Percentiles rank a stretch among this genome's conserved stretches.
Conservation (phyloP, 2,329 filamentous ascomycete genomes). For the Ophiocordyceps australis region DNA sequence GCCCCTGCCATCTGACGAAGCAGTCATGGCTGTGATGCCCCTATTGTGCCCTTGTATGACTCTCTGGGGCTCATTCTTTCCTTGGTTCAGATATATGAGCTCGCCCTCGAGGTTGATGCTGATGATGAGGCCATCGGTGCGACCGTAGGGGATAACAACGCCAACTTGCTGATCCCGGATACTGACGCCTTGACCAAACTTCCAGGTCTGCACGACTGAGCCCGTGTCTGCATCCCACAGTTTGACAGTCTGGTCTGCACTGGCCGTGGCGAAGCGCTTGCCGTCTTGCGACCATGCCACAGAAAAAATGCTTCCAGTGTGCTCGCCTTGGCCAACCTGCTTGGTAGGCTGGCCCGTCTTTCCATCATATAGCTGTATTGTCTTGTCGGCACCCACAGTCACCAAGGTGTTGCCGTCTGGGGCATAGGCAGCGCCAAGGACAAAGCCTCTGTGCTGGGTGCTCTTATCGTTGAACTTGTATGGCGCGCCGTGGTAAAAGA, state of each 20-base stretch:
- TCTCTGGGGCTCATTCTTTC: slow-evolving; percentile 47
- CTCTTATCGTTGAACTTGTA: slow-evolving; percentile 91
- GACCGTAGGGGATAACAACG: slow-evolving; percentile 71
- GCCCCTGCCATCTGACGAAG: slow-evolving; percentile 26
- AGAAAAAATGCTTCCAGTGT: slow-evolving; percentile 84
- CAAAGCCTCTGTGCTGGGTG: slow-evolving; percentile 70
- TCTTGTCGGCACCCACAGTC: slow-evolving; percentile 81
- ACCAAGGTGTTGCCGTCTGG: slow-evolving; percentile 70
- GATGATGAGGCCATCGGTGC: slow-evolving; percentile 75
- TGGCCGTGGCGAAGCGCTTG: slow-evolving; percentile 73
- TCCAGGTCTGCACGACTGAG: slow-evolving; percentile 66
- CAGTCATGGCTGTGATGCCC: slow-evolving; percentile 58
- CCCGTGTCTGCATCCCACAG: slow-evolving; percentile 81
- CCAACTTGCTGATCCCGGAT: slow-evolving; percentile 83
- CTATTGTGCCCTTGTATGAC: slow-evolving; percentile 81
- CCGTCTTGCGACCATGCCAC: slow-evolving; percentile 83
- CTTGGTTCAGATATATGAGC: slow-evolving; percentile 71
- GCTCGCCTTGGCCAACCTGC: slow-evolving; percentile 65
- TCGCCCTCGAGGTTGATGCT: slow-evolving; percentile 78
- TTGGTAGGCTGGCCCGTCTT: slow-evolving; percentile 75
- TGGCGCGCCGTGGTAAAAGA: slow-evolving; percentile 84
- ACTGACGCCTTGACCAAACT: slow-evolving; percentile 60
- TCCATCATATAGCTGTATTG: slow-evolving; percentile 89
- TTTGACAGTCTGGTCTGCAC: slow-evolving; percentile 86
- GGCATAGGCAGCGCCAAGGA: slow-evolving; percentile 76